Base-by-base conservation (phyloP, 2,329 filamentous ascomycete species). In the Dactylellina drechsleri region DNA sequence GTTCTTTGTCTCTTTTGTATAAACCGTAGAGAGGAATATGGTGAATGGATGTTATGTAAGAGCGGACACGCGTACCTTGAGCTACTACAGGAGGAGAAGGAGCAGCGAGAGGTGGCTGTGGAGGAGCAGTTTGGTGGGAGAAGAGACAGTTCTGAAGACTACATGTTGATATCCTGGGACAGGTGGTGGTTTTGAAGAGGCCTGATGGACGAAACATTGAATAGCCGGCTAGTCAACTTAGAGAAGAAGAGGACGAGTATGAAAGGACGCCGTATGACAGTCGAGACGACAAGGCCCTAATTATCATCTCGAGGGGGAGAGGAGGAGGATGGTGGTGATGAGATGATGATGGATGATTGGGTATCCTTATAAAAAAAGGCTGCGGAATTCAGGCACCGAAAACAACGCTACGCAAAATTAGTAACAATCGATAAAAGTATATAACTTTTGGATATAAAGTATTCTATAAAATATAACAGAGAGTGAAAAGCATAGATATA, bases 191-290 rank as follows among this genome's bases (percentile, higher is more conserved):
- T 28, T 65, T 75, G 64, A 75, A 75, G 58, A 75, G 71, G 36
- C 71, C 71, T 0, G 58, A 54, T 6, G 71, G 64, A 45, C 71
- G 71, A 18, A 75, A 75, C 71, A 75, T 75, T 53, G 64, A 15
- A 23, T 28, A 23, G 53, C 64, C 71, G 71, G 71, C 58, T 75
- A 75, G 71, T 75, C 71, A 75, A 75, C 71, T 75, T 47, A 36
- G 2, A 36, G 31, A 36, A 36, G 31, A 36, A 8, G 31, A 36
- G 5, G 31, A 36, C 6, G 53, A 41, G 23, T 23, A 23, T 6
- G 53, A 8, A 6, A 57, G 23, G 16, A 43, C 18, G 45, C 45
- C 45, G 49, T 54, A 54, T 31, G 71, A 54, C 47, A 75, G 53
- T 68, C 71, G 71, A 54, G 58, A 47, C 2, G 71, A 65, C 4